A percentile compares a stretch with the other conserved stretches of the same genome.
Conservation (phyloP, 768 basidiomycete species). For the Psilocybe tampanensis region DNA sequence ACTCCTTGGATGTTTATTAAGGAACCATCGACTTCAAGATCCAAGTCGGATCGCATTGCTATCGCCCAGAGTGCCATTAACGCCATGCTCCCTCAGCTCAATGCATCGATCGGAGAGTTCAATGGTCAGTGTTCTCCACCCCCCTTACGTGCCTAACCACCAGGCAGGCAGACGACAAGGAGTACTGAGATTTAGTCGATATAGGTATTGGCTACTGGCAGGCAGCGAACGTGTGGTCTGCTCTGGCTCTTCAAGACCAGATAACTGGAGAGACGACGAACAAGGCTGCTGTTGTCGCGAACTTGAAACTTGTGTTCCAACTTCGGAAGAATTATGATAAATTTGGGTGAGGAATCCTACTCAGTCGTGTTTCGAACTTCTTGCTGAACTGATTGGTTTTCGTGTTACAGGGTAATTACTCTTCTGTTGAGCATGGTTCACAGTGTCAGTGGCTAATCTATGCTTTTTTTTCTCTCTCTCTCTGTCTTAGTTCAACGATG, state of each 20-base stretch:
- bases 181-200: conserved; percentile 3
- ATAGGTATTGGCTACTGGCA: conserved; percentile 55
- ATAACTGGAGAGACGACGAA: conserved; percentile 39
- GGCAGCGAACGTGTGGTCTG: conserved; percentile 51
- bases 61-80: conserved; percentile 46
- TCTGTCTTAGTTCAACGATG: conserved; percentile 43
- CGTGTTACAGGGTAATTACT: not conserved
- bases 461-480: not conserved
- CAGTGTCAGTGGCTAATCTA: not conserved
- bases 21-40: conserved; percentile 43
- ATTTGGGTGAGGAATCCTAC: conserved; percentile 33
- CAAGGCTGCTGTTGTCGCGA: conserved; percentile 37
- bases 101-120: conserved; percentile 25
- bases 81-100: conserved; percentile 37
- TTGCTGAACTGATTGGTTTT: not conserved
- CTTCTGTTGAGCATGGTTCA: conserved; percentile 18
- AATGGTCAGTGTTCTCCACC: conserved; percentile 37
- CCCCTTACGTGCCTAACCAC: conserved; percentile 39
- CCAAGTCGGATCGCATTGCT: conserved; percentile 38
- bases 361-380: not conserved
- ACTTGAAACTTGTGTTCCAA: conserved; percentile 42
- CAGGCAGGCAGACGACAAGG: conserved; percentile 31
- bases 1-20: conserved; percentile 14
- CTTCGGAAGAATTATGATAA: conserved; percentile 44
- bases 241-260: conserved; percentile 50